Conservation (phyloP, 768 basidiomycete genomes). For the Melanogaster broomeanus region DNA sequence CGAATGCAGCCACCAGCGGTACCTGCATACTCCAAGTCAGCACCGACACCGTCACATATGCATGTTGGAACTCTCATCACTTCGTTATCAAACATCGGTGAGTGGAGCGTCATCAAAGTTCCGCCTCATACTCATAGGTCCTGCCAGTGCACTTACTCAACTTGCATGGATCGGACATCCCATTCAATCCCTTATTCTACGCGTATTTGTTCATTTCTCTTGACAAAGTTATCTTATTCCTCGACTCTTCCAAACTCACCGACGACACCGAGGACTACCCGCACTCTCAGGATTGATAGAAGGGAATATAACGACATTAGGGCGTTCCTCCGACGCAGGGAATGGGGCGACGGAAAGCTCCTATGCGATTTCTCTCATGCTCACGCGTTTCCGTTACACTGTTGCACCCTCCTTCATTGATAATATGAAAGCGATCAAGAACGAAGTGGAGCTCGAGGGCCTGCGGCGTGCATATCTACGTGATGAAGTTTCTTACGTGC, state of each 20-base stretch:
- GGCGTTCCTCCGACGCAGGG: constrained; percentile 71
- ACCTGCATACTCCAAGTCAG: constrained; percentile 61
- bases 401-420: constrained; percentile 71
- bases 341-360: constrained; percentile 82
- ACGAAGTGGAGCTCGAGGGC: constrained; percentile 81
- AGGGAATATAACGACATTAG: constrained; percentile 78
- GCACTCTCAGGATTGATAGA: constrained; percentile 55
- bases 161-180: constrained; percentile 86
- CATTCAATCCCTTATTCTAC: constrained; percentile 90
- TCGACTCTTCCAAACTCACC: constrained; percentile 67
- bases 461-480: constrained; percentile 82
- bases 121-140: constrained; percentile 4
- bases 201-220: constrained; percentile 78
- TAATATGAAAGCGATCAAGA: constrained; percentile 85
- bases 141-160: constrained; percentile 81
- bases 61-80: constrained; percentile 70
- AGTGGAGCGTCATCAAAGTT: constrained; percentile 19
- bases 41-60: constrained; percentile 60
- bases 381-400: constrained; percentile 81
- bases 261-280: constrained; percentile 57
- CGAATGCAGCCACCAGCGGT: constrained; percentile 54
- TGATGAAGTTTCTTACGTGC: constrained; percentile 83
- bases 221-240: constrained; percentile 68
- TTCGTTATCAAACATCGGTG: constrained; percentile 71
- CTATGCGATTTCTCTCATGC: constrained; percentile 83